Percentiles rank a stretch among this genome's conserved stretches.
These are phyloP conservation scores for Pseudevernia furfuracea DNA, from an alignment of 495 filamentous ascomycete species.

Conservation along the genomic window DNA sequence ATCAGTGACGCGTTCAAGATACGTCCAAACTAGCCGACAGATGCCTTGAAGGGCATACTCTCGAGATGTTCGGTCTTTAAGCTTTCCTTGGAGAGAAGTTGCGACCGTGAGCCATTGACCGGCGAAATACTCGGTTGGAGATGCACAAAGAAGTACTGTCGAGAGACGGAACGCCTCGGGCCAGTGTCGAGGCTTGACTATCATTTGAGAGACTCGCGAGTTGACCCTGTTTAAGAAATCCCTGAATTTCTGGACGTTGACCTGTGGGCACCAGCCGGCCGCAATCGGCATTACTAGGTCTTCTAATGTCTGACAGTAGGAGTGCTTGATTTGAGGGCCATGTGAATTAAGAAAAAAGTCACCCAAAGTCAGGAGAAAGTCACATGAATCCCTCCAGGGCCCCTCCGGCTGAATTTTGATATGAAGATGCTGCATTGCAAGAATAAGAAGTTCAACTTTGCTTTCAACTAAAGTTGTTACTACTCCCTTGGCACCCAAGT, in stretches of 20 bases:
- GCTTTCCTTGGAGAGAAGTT: constrained; percentile 60
- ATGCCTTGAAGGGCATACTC: constrained; percentile 81
- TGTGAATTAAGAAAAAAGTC: constrained; percentile 77
- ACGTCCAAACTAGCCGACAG: constrained; percentile 91
- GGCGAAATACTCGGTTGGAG: constrained; percentile 71
- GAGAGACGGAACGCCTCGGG: constrained; percentile 75
- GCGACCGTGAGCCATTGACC: constrained; percentile 79
- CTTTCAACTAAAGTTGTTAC: constrained; percentile 57
- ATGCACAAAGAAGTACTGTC: constrained; percentile 77
- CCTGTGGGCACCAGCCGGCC: constrained; percentile 60
- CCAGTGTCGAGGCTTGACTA: constrained; percentile 90
- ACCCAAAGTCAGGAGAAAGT: constrained; percentile 73
- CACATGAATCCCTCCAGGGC: constrained; percentile 77
- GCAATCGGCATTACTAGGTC: constrained; percentile 84
- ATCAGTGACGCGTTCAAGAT: constrained; percentile 79
- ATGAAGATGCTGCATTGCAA: constrained; percentile 82
- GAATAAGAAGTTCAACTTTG: constrained; percentile 73
- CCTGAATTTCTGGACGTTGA: constrained; percentile 74
- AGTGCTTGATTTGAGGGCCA: constrained; percentile 80
- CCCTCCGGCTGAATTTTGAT: constrained; percentile 62
- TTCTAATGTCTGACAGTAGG: constrained; percentile 86
- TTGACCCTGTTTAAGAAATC: constrained; percentile 72
- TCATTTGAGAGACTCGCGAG: constrained; percentile 68
- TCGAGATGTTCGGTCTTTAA: constrained; percentile 75
- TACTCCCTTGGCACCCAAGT: constrained; percentile 57